These are phyloP conservation scores for Pleurotus ostreatus DNA, from an alignment of 768 basidiomycete species.

Conservation along the genomic window DNA sequence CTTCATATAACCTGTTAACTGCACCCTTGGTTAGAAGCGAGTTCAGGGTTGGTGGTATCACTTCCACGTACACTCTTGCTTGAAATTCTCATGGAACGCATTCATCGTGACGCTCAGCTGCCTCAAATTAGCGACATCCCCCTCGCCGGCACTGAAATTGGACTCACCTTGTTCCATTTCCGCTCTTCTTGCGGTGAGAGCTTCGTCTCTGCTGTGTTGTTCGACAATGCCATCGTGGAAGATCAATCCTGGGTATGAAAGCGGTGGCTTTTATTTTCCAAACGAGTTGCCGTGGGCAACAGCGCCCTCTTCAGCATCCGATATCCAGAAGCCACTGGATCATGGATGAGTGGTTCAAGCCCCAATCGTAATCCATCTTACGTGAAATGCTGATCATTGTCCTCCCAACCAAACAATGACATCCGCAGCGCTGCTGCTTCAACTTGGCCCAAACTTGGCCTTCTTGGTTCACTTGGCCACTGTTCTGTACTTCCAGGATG, in stretches of 20 bases:
- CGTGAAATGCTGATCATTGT: too few relatives aligned
- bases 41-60: neutral
- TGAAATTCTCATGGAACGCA: conserved; percentile 39
- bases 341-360: too few relatives aligned
- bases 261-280: too few relatives aligned
- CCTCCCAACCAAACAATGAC: too few relatives aligned
- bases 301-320: too few relatives aligned
- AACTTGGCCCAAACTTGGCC: neutral
- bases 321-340: too few relatives aligned
- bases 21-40: neutral
- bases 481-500: neutral
- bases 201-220: conserved; percentile 3
- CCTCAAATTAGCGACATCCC: too few relatives aligned
- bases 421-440: neutral
- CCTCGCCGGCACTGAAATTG: neutral
- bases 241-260: too few relatives aligned
- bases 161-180: conserved; percentile 16
- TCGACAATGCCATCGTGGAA: neutral
- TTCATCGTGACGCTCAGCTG: conserved; percentile 31
- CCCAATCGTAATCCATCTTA: too few relatives aligned
- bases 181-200: conserved; percentile 13
- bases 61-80: conserved; percentile 38
- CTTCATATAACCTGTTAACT: conserved; percentile 46
- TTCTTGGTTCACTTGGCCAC: neutral
- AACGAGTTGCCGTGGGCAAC: neutral